Evolutionary conservation across 371 early-diverging fungal genomes (phyloP).

Genomic region (Mucor plumbeus): DNA sequence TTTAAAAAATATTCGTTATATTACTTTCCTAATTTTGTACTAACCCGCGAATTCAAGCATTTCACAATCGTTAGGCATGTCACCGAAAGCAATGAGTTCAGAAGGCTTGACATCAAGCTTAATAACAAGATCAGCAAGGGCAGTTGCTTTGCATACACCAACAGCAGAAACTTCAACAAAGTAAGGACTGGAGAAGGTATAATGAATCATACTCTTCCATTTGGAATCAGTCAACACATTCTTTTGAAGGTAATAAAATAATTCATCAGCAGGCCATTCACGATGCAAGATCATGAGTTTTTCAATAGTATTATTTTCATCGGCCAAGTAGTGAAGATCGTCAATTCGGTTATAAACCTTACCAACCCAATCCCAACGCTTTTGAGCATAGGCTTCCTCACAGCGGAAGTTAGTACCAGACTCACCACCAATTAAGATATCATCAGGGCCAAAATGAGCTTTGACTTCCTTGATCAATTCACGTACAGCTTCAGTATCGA

Average conservation of each 20-base stretch:
- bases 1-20: background rate
- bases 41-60: slow-evolving; percentile 58
- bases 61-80: slow-evolving; percentile 60
- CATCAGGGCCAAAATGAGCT: slow-evolving; percentile 27
- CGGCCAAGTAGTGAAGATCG: slow-evolving; percentile 28
- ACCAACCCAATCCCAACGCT: slow-evolving; percentile 31
- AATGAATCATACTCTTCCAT: slow-evolving; percentile 33
- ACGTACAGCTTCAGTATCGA: slow-evolving; percentile 30
- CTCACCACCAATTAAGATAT: slow-evolving; percentile 41
- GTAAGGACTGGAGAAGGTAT: slow-evolving; percentile 50
- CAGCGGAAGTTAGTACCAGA: slow-evolving; percentile 40
- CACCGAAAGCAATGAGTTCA: slow-evolving; percentile 60
- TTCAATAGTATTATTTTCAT: slow-evolving; percentile 37
- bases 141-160: slow-evolving; percentile 57
- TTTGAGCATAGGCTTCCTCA: slow-evolving; percentile 38
- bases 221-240: slow-evolving; percentile 34
- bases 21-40: background rate
- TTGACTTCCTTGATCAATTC: slow-evolving; percentile 33
- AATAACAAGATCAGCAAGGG: slow-evolving; percentile 43
- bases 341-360: slow-evolving; percentile 27
- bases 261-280: slow-evolving; percentile 34
- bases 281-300: slow-evolving; percentile 46
- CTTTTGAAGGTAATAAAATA: slow-evolving; percentile 30
- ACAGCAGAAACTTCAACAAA: slow-evolving; percentile 62
- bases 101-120: slow-evolving; percentile 27